Evolutionary conservation across 768 basidiomycete genomes (phyloP), one percentile per base, ranked within the genome.

Genomic region (Xerocomellus intermedius): DNA sequence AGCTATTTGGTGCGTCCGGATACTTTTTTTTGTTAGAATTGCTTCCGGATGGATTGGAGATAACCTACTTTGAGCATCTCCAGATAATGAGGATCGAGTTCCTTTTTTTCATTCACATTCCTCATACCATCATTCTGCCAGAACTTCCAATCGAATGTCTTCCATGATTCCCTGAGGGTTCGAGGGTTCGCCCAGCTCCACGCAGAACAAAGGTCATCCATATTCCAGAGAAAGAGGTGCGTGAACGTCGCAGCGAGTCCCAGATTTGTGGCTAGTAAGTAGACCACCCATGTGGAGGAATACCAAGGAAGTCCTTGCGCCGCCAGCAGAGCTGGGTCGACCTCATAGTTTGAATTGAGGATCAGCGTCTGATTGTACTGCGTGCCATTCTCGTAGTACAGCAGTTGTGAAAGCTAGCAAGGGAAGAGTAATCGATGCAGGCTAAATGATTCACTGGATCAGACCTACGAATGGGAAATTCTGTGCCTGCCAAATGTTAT

Each of bases 401-500:
- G 67, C 9, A 71, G 62, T 49, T 83, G 82, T 2, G 79, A 78
- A n/a, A 82, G 68, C 66, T 69, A 32, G 13, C 12, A 3, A 74
- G 57, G 33, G 30, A 33, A 35, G 21, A 6, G 35, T 3, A 5
- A 28, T 57, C 14, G 48, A 30, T 9, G 21, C 10, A 28, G 8
- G 22, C 9, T 9, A 6, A 16, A 19, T 5, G 4, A 42, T 24
- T 50, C 17, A 16, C 44, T 47, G 42, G 66, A 65, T 69, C 79
- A 80, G 2, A 54, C 66, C 42, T 65, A 77, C 73, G 71, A 84
- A 85, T 4, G 85, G 84, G 74, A 85, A 85, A 60, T 73, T 78
- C 62, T 83, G 79, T 2, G 77, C 78, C 41, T 79, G 66, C 84
- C 84, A 86, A 9, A 77, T 70, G 57, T 87, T 85, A 35, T 63